phyloP scores from a whole-genome alignment of 169 alveolate genomes.

The Perkinsus chesapeaki region DNA sequence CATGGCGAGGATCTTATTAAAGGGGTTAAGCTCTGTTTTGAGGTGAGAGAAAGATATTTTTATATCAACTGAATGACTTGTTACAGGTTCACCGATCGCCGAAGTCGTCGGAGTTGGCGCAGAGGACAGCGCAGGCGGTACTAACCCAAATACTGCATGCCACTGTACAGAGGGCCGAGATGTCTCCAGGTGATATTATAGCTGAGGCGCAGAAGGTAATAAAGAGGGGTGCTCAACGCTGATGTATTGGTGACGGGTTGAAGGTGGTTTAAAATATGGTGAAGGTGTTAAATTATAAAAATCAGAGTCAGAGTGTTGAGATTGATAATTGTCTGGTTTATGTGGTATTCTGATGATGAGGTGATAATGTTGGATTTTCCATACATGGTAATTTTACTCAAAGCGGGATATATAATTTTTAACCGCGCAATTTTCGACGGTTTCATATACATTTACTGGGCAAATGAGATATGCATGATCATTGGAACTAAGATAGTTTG shows the following conservation, averaged over 20 bases:
- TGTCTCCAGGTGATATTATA: not conserved
- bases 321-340: too few relatives aligned
- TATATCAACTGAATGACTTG: not conserved
- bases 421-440: too few relatives aligned
- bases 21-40: not conserved
- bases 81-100: not conserved
- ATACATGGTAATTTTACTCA: too few relatives aligned
- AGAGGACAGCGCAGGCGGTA: constrained; percentile 9
- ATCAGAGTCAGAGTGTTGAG: too few relatives aligned
- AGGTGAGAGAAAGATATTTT: not conserved
- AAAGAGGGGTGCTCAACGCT: not conserved
- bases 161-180: not conserved
- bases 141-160: constrained; percentile 1
- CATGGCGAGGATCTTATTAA: not conserved
- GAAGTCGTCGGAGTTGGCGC: not conserved
- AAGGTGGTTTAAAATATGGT: too few relatives aligned
- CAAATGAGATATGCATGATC: too few relatives aligned
- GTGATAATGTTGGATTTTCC: too few relatives aligned
- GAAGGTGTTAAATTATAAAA: too few relatives aligned
- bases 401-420: too few relatives aligned
- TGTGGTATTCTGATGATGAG: too few relatives aligned
- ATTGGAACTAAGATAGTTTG: too few relatives aligned
- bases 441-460: too few relatives aligned
- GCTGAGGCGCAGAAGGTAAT: not conserved
- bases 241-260: not conserved